phyloP scores from a whole-genome alignment of 2,329 filamentous ascomycete genomes.

The Microdochium paspali region DNA sequence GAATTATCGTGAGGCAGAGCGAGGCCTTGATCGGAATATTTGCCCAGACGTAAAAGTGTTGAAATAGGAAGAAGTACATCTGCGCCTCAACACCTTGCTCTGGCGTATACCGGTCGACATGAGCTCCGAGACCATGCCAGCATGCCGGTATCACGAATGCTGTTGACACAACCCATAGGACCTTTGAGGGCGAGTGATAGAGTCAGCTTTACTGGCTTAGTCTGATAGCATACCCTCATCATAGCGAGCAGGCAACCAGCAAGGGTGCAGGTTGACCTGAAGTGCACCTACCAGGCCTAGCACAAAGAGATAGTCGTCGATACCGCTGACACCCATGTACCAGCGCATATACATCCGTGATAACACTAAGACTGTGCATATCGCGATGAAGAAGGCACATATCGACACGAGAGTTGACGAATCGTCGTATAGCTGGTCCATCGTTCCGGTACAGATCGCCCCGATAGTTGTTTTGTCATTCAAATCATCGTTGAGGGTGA shows the following conservation, averaged over 20 bases:
- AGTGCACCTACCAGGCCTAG: background rate
- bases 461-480: too few relatives aligned
- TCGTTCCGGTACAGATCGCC: too few relatives aligned
- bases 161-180: constrained; percentile 3
- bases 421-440: constrained; percentile 1
- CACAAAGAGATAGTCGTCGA: background rate
- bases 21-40: constrained; percentile 5
- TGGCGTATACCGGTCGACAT: constrained; percentile 1
- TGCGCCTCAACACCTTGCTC: background rate
- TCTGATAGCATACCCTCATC: too few relatives aligned
- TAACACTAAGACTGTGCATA: background rate
- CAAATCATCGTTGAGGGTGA: too few relatives aligned
- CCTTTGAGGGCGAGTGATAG: background rate
- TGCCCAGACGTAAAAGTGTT: constrained; percentile 5
- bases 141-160: constrained; percentile 1
- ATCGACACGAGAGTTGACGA: background rate
- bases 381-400: background rate
- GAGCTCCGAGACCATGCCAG: constrained; percentile 3
- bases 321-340: background rate
- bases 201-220: background rate
- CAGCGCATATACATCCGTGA: background rate
- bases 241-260: too few relatives aligned
- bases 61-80: constrained; percentile 5
- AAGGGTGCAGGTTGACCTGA: too few relatives aligned
- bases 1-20: constrained; percentile 2